These are phyloP conservation scores for Dactylellina sp. DNA, from an alignment of 2,329 filamentous ascomycete species.

Conservation along the genomic window DNA sequence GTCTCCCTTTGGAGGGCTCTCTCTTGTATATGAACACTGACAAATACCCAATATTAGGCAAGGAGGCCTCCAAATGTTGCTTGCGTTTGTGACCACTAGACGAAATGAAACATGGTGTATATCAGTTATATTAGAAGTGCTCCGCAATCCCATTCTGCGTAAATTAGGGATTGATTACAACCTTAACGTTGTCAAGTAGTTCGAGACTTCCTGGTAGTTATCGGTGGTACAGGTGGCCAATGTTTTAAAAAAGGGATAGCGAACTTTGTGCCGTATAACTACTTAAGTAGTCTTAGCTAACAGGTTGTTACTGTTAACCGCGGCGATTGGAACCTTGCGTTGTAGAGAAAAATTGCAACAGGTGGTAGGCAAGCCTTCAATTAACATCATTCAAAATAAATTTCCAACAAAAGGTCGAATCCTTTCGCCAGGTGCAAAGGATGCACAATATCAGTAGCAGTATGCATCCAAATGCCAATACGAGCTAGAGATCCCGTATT, in stretches of 20 bases:
- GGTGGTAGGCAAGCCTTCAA: neutral
- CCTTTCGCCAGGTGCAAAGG: constrained; percentile 14
- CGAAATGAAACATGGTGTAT: neutral
- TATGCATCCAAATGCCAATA: neutral
- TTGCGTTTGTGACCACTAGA: neutral
- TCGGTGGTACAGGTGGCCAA: no score
- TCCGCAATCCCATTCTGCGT: no score
- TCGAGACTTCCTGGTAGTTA: no score
- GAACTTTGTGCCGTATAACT: no score
- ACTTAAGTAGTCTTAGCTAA: no score
- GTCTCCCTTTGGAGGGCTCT: neutral
- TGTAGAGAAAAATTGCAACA: constrained; percentile 20
- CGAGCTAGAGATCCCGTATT: neutral
- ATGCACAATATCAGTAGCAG: neutral
- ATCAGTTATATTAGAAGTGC: no score
- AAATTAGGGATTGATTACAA: no score
- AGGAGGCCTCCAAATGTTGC: neutral
- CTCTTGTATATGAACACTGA: neutral
- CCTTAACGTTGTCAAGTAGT: neutral
- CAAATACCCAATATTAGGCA: neutral
- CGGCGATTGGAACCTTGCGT: neutral
- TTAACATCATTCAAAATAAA: no score
- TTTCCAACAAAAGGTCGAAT: constrained; percentile 1
- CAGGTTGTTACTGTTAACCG: no score
- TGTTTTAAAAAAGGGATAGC: neutral